phyloP scores from a whole-genome alignment of 2,329 filamentous ascomycete genomes.

The Lecanicillium sp. region DNA sequence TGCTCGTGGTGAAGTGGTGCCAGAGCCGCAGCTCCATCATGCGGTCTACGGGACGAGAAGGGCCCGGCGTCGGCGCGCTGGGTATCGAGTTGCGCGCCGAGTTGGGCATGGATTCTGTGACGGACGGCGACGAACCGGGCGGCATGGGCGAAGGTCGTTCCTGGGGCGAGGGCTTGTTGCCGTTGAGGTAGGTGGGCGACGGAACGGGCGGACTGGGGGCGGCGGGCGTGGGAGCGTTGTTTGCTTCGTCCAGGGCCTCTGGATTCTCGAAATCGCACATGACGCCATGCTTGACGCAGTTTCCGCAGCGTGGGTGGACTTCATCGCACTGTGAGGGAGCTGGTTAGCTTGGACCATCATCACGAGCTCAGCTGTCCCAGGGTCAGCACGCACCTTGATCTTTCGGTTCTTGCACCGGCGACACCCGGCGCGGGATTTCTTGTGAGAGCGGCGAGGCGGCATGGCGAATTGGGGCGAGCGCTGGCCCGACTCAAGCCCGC shows the following conservation, averaged over 20 bases:
- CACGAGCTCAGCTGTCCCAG: not conserved
- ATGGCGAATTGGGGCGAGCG: constrained; percentile 27
- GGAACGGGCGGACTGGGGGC: constrained; percentile 16
- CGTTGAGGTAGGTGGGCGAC: constrained; percentile 13
- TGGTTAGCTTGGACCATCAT: too few species aligned
- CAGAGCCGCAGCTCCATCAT: constrained; percentile 55
- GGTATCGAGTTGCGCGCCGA: constrained; percentile 1
- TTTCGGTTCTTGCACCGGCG: constrained; percentile 59
- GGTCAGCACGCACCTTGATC: constrained; percentile 50
- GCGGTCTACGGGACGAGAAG: constrained; percentile 17
- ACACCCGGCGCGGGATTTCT: constrained; percentile 62
- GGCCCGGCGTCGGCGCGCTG: constrained; percentile 10
- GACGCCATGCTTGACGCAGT: constrained; percentile 61
- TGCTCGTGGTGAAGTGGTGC: constrained; percentile 56
- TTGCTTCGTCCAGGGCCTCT: constrained; percentile 36
- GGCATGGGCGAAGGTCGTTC: constrained; percentile 5
- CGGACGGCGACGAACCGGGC: constrained; percentile 12
- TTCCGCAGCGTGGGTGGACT: constrained; percentile 56
- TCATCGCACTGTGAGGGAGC: constrained; percentile 53
- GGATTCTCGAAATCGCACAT: constrained; percentile 56
- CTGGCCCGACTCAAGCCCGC: not conserved
- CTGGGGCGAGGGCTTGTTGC: constrained; percentile 8
- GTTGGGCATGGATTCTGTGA: constrained; percentile 9
- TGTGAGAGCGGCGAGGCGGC: constrained; percentile 61
- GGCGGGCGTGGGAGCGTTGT: constrained; percentile 20